Conservation (phyloP, 2,329 filamentous ascomycete genomes). For the Talaromyces sp. region DNA sequence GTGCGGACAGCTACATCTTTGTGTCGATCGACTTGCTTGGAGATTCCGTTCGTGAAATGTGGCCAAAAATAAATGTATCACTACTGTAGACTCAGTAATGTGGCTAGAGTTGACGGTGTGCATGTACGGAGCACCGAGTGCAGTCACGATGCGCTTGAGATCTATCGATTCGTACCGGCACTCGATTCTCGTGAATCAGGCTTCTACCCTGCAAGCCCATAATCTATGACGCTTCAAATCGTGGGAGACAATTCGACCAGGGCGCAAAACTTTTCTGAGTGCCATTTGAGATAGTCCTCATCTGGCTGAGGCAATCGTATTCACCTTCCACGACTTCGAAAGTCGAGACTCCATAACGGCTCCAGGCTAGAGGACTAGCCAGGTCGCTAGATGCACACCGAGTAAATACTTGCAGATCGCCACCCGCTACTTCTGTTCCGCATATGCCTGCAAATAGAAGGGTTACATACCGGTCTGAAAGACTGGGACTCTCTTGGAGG, state of each 20-base stretch:
- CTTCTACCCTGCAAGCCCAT: neutral
- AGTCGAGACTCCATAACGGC: neutral
- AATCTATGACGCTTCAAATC: neutral
- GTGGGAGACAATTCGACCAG: neutral
- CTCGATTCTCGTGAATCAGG: neutral
- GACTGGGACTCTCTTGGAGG: neutral
- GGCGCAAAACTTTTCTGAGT: neutral
- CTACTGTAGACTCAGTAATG: neutral
- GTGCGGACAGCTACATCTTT: neutral
- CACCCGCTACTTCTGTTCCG: neutral
- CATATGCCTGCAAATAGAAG: neutral
- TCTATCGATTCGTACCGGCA: neutral
- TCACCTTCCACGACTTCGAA: neutral
- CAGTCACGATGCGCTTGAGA: neutral
- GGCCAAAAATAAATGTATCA: neutral
- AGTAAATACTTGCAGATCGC: neutral
- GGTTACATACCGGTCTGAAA: neutral
- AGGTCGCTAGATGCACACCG: neutral
- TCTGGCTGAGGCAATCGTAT: neutral
- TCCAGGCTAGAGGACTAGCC: neutral
- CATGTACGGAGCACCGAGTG: neutral
- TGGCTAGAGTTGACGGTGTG: neutral
- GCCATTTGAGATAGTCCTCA: neutral
- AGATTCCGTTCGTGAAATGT: neutral
- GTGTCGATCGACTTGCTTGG: neutral